These are phyloP conservation scores for Taphrina confusa DNA, from an alignment of 1,139 yeast species.

Conservation along the genomic window DNA sequence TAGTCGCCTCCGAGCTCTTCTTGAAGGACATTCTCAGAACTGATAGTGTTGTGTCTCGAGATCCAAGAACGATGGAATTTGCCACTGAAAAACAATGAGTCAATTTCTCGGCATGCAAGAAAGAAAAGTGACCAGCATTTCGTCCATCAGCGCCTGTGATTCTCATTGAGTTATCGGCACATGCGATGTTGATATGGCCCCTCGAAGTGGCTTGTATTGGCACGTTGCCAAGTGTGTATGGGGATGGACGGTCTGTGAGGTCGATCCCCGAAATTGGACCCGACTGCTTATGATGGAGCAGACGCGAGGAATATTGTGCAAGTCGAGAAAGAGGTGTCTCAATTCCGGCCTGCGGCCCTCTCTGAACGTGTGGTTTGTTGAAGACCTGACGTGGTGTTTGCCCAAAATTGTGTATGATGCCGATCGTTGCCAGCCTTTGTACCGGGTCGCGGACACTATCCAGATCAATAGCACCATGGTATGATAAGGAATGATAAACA, in stretches of 20 bases:
- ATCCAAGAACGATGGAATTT: constrained; percentile 41
- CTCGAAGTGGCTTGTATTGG: neutral
- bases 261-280: neutral
- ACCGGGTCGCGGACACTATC: constrained; percentile 70
- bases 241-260: neutral
- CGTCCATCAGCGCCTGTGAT: constrained; percentile 5
- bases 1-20: constrained; percentile 33
- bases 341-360: constrained; percentile 46
- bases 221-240: neutral
- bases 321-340: neutral
- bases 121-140: constrained; percentile 40
- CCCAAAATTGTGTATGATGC: constrained; percentile 85
- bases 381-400: constrained; percentile 80
- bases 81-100: constrained; percentile 40
- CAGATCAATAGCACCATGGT: constrained; percentile 76
- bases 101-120: constrained; percentile 40
- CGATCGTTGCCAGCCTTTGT: constrained; percentile 73
- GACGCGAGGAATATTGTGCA: neutral
- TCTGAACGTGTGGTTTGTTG: constrained; percentile 60
- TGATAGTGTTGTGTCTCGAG: constrained; percentile 41
- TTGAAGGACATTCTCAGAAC: constrained; percentile 39
- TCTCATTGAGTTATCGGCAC: constrained; percentile 11
- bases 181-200: neutral
- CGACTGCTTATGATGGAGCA: neutral
- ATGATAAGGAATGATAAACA: constrained; percentile 78